These are phyloP conservation scores for Kokia cookei DNA, from an alignment of 441 rosid species.

Conservation along the genomic window DNA sequence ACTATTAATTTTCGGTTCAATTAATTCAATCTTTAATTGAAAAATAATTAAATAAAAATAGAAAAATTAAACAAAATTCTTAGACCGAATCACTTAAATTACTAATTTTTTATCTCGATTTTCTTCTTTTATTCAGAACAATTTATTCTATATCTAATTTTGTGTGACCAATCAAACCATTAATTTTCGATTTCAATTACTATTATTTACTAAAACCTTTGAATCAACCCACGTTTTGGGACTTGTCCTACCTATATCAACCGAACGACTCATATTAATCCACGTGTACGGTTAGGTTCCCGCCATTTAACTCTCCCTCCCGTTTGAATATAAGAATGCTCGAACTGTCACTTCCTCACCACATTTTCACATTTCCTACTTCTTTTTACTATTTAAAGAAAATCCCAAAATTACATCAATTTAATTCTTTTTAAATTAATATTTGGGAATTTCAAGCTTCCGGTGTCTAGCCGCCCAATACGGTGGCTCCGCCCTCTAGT, in stretches of 20 bases:
- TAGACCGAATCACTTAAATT: too few species aligned
- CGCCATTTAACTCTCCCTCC: neutral
- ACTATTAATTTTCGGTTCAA: too few species aligned
- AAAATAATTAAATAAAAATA: too few species aligned
- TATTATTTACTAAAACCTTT: too few species aligned
- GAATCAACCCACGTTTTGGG: neutral
- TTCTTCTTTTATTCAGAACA: too few species aligned
- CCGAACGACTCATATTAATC: neutral
- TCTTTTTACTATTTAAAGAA: neutral
- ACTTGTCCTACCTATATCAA: neutral
- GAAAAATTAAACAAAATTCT: too few species aligned
- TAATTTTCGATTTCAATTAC: too few species aligned
- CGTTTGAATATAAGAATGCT: neutral
- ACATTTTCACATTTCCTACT: neutral
- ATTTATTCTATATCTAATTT: too few species aligned
- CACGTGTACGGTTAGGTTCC: conserved; percentile 26
- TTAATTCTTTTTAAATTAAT: neutral
- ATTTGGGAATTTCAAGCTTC: conserved; percentile 11
- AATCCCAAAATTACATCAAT: neutral
- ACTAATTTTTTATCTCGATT: too few species aligned
- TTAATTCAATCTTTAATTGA: too few species aligned
- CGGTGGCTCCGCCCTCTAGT: conserved; percentile 1
- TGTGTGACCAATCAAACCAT: too few species aligned
- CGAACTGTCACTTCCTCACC: neutral
- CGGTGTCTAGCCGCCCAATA: conserved; percentile 34